A percentile compares a stretch with the other conserved stretches of the same genome.
Conservation (phyloP, 495 filamentous ascomycete species). For the Platismatia glauca region DNA sequence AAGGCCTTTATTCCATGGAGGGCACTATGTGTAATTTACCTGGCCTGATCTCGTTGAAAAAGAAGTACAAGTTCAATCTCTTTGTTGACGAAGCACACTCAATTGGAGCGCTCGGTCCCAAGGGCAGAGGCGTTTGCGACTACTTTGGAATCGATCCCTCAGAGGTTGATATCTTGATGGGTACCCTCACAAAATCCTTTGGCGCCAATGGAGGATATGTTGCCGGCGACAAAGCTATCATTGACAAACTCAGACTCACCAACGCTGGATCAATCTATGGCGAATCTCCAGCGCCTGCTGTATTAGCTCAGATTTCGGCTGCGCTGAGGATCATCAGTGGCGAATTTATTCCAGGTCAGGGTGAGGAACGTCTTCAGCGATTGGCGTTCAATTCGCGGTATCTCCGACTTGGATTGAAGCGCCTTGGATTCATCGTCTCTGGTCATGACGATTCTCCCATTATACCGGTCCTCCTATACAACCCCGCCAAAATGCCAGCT, state of each 20-base stretch:
- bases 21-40: slow-evolving; percentile 96
- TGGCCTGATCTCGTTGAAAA: slow-evolving; percentile 73
- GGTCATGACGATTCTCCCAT: slow-evolving; percentile 98
- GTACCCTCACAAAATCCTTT: slow-evolving; percentile 95
- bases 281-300: slow-evolving; percentile 77
- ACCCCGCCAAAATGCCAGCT: slow-evolving; percentile 94
- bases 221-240: slow-evolving; percentile 80
- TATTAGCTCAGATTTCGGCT: slow-evolving; percentile 78
- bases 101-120: slow-evolving; percentile 82
- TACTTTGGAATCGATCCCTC: slow-evolving; percentile 85
- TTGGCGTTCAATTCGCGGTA: slow-evolving; percentile 98
- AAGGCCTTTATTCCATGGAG: slow-evolving; percentile 98
- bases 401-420: slow-evolving; percentile 90
- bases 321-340: slow-evolving; percentile 81
- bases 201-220: slow-evolving; percentile 97
- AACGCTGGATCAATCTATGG: slow-evolving; percentile 84
- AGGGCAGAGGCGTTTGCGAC: slow-evolving; percentile 88
- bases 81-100: slow-evolving; percentile 97
- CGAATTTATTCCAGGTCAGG: slow-evolving; percentile 80
- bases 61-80: slow-evolving; percentile 90
- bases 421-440: slow-evolving; percentile 92
- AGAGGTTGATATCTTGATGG: slow-evolving; percentile 95
- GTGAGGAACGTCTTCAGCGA: slow-evolving; percentile 89
- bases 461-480: slow-evolving; percentile 86
- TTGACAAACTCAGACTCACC: slow-evolving; percentile 76